Evolutionary conservation across 805 yeast genomes (phyloP).

Genomic region (Candida golubevii): DNA sequence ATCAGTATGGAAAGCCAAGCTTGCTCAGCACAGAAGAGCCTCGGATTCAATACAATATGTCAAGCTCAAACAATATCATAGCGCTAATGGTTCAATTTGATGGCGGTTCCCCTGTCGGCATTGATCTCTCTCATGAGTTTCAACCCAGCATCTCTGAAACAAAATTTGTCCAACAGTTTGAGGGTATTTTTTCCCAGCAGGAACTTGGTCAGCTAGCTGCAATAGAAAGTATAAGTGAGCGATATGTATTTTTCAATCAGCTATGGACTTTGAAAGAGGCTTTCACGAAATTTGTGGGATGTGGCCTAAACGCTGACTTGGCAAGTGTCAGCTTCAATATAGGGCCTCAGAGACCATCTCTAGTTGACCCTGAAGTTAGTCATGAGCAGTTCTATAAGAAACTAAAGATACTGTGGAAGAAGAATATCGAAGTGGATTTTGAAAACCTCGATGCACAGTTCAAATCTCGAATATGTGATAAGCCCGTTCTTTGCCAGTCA

Average conservation of each 20-base stretch:
- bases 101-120: conserved; percentile 24
- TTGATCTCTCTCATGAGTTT: conserved; percentile 36
- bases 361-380: neutral
- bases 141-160: conserved; percentile 23
- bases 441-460: neutral
- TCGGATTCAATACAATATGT: conserved; percentile 47
- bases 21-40: conserved; percentile 15
- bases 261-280: conserved; percentile 82
- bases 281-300: conserved; percentile 61
- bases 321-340: conserved; percentile 8
- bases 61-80: conserved; percentile 52
- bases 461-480: neutral
- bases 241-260: conserved; percentile 44
- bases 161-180: conserved; percentile 33
- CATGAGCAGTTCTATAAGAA: neutral
- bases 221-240: conserved; percentile 9
- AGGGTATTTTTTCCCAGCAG: conserved; percentile 35
- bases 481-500: conserved; percentile 4
- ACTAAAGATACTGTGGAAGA: conserved; percentile 6
- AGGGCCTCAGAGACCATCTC: conserved; percentile 1
- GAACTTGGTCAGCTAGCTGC: conserved; percentile 32
- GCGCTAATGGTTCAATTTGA: conserved; percentile 40
- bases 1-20: conserved; percentile 56
- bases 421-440: conserved; percentile 7
- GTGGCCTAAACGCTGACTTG: conserved; percentile 38